A percentile compares a stretch with the other conserved stretches of the same genome.
These are phyloP conservation scores for Ananas comosus DNA, from an alignment of 176 grass and related monocot genomes.

Conservation along the genomic window DNA sequence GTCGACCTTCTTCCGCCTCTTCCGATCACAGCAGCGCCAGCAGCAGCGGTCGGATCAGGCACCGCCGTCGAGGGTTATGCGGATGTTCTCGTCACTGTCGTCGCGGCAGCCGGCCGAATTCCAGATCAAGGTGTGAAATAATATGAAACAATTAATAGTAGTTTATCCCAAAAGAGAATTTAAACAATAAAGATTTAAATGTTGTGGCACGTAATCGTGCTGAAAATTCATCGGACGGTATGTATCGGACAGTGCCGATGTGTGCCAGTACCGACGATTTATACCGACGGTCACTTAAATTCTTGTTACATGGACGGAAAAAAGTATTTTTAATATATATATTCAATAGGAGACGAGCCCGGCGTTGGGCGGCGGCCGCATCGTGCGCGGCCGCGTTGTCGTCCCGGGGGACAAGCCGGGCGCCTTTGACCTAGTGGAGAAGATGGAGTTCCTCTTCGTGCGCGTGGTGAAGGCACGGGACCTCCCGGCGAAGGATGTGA, in stretches of 20 bases:
- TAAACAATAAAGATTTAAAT: too few relatives aligned
- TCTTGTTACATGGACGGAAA: too few relatives aligned
- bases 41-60: not conserved
- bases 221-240: too few relatives aligned
- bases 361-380: constrained; percentile 68
- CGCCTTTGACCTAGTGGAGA: constrained; percentile 87
- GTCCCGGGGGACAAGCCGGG: constrained; percentile 57
- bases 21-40: constrained; percentile 34
- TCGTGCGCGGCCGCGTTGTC: constrained; percentile 64
- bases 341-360: constrained; percentile 57
- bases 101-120: constrained; percentile 67
- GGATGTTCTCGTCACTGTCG: constrained; percentile 51
- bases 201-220: too few relatives aligned
- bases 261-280: too few relatives aligned
- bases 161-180: too few relatives aligned
- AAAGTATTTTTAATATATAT: too few relatives aligned
- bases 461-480: constrained; percentile 86
- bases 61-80: constrained; percentile 6
- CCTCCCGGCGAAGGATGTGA: constrained; percentile 68
- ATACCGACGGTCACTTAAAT: too few relatives aligned
- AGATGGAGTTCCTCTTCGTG: constrained; percentile 88
- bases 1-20: constrained; percentile 61
- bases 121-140: constrained; percentile 29
- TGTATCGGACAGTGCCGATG: too few relatives aligned
- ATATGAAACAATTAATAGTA: too few relatives aligned